Base-by-base conservation (phyloP, 139 green algal species). In the Bryopsis sp. region DNA sequence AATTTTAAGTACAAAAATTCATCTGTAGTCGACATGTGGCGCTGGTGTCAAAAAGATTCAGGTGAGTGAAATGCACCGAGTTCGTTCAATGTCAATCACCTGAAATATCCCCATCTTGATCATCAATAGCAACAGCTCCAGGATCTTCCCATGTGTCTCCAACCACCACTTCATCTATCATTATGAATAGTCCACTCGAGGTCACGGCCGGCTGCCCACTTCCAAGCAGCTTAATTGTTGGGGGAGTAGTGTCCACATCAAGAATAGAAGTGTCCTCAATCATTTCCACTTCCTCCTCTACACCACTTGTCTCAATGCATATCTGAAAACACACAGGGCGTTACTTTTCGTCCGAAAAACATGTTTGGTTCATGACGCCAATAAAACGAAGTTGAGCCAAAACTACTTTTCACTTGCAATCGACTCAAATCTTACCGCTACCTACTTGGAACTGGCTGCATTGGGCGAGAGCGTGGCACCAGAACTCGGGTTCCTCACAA, bases 61-160 rank as follows among this genome's bases (percentile, higher is more conserved):
- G 43, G 43, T 54, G 43, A 19, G 43, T 54, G 43, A 54, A 54
- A 54, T 54, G n/a, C n/a, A n/a, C n/a, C n/a, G n/a, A n/a, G n/a
- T n/a, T n/a, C n/a, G n/a, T n/a, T n/a, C n/a, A 26, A 54, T 54
- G 43, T 19, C 19, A 26, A 11, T 54, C 43, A 54, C 43, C 15
- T 54, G 43, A 26, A 26, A 54, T 11, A 19, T 54, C 19, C 15
- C 43, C 43, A 26, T 54, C 43, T 19, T 26, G 15, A 26, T 54
- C 43, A 19, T 54, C 43, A 19, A 26, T 26, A 19, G 43, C 43
- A 11, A 26, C 43, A 11, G 19, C 43, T 19, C 43, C 43, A 54
- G 43, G 43, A 19, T 54, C 43, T 11, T 11, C 19, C 43, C 43
- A 54, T 19, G 11, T 54, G 43, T 11, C 19, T 54, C 43, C 43